A percentile compares a stretch with the other conserved stretches of the same genome.
Conservation (phyloP, 1,139 yeast species). For the Suhomyces coccinellae region DNA sequence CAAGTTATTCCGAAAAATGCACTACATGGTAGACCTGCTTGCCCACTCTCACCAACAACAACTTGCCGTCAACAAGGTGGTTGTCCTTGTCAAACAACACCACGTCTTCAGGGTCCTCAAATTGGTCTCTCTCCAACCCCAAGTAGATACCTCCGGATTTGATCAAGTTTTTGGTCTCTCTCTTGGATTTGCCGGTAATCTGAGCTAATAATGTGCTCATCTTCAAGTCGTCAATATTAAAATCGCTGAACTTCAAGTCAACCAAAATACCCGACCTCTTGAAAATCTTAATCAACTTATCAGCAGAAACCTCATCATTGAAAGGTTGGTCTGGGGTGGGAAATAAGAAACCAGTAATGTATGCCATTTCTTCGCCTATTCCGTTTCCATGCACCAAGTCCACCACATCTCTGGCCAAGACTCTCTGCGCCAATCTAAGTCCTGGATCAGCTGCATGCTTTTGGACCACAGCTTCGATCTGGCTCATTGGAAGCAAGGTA, state of each 20-base stretch:
- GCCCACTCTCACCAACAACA: conserved; percentile 72
- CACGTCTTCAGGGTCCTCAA: conserved; percentile 50
- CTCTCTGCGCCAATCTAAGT: conserved; percentile 66
- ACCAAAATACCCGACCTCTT: conserved; percentile 59
- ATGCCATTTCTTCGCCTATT: conserved; percentile 63
- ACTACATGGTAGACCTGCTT: conserved; percentile 65
- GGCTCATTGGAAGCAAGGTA: conserved; percentile 68
- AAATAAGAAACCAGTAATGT: conserved; percentile 64
- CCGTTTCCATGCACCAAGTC: conserved; percentile 87
- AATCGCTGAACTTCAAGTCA: conserved; percentile 34
- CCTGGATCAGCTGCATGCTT: conserved; percentile 62
- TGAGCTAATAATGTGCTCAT: conserved; percentile 43
- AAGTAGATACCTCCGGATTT: conserved; percentile 73
- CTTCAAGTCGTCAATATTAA: conserved; percentile 37
- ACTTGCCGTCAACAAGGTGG: conserved; percentile 57
- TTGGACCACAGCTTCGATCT: conserved; percentile 53
- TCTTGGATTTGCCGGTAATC: conserved; percentile 40
- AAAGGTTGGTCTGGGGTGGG: conserved; percentile 57
- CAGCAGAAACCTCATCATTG: conserved; percentile 49
- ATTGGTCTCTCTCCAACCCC: conserved; percentile 63
- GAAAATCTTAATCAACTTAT: conserved; percentile 59
- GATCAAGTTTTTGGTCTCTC: conserved; percentile 64
- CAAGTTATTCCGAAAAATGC: conserved; percentile 30
- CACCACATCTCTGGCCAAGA: conserved; percentile 81
- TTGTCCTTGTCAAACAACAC: conserved; percentile 44